Evolutionary conservation across 2,329 filamentous ascomycete genomes (phyloP), one percentile per base, ranked within the genome.

Genomic region (Stagonosporopsis vannaccii): DNA sequence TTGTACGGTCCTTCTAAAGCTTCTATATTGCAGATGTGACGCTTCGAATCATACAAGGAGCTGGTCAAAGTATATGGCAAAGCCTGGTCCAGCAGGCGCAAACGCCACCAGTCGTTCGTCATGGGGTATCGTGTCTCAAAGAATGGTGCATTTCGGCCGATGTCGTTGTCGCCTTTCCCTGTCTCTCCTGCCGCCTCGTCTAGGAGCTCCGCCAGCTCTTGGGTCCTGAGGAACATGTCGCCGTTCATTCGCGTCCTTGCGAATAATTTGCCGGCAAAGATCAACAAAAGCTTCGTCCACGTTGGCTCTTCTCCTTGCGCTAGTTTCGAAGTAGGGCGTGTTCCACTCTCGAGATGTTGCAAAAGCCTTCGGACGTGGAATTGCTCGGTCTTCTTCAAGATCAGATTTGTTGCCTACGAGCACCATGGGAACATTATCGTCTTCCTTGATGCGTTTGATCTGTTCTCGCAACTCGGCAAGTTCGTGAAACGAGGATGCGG

Each of bases 401-500:
- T 97, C 92, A 58, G 89, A 90, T 78, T 96, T 96, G 82, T 96
- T 97, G 60, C 92, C 92, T 42, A 96, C 92, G 59, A 97, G 91
- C 45, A 97, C 92, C 72, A 97, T 90, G 20, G 91, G 91, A 4
- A 94, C 86, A 60, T 87, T 89, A 51, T 92, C 89, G 76, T 94
- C 90, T 74, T 93, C 90, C 78, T 96, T 96, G 78, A 96, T 94
- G 58, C 91, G 90, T 58, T 92, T 89, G 61, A 97, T 96, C 77
- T 96, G 91, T 70, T 96, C 91, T 46, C 91, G 89, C 37, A 97
- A 83, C 66, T 90, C 89, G 65, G 86, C 84, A 26, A 97, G 84
- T 76, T 97, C 92, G 66, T 87, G 85, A 36, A 97, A 82, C n/a
- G 91, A 96, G 30, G 90, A 90, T 59, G 85, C 82, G 59, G 91